These are phyloP conservation scores for Metschnikowia baotianmanensis DNA, from an alignment of 805 yeast genomes.

Conservation along the genomic window DNA sequence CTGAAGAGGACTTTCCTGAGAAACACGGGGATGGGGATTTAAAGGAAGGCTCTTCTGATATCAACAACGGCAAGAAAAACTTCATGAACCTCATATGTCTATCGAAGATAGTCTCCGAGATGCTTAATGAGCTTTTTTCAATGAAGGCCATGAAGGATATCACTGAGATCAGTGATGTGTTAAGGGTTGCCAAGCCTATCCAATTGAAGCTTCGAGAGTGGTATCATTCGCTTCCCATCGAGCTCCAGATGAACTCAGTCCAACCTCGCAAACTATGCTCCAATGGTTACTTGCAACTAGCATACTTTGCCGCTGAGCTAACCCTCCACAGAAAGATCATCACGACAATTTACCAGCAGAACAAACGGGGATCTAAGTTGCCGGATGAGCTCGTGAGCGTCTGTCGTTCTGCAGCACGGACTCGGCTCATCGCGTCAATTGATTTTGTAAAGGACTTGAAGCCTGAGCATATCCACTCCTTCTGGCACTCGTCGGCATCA, in stretches of 20 bases:
- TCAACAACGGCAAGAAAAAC: constrained; percentile 64
- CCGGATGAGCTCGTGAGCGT: constrained; percentile 46
- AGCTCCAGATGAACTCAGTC: constrained; percentile 59
- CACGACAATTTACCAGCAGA: constrained; percentile 45
- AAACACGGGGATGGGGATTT: constrained; percentile 52
- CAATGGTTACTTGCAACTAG: constrained; percentile 75
- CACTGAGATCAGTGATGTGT: constrained; percentile 60
- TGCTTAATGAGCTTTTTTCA: constrained; percentile 69
- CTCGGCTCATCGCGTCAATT: constrained; percentile 77
- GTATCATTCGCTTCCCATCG: constrained; percentile 70
- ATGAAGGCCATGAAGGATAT: constrained; percentile 59
- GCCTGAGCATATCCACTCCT: constrained; percentile 80
- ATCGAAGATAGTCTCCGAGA: constrained; percentile 67
- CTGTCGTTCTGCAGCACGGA: constrained; percentile 82
- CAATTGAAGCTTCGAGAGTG: constrained; percentile 69
- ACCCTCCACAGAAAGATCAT: constrained; percentile 79
- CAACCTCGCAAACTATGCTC: constrained; percentile 64
- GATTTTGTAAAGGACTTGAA: constrained; percentile 74
- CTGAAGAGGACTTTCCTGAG: constrained; percentile 78
- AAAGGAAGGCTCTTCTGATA: constrained; percentile 63
- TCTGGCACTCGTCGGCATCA: constrained; percentile 85
- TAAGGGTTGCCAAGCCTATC: constrained; percentile 76
- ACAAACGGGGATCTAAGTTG: constrained; percentile 29
- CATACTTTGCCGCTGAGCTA: constrained; percentile 87
- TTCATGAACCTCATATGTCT: constrained; percentile 68